Evolutionary conservation across 192 early-diverging fungal species (phyloP), one percentile per base, ranked within the genome.

Genomic region (Phycomyces blakesleeanus): DNA sequence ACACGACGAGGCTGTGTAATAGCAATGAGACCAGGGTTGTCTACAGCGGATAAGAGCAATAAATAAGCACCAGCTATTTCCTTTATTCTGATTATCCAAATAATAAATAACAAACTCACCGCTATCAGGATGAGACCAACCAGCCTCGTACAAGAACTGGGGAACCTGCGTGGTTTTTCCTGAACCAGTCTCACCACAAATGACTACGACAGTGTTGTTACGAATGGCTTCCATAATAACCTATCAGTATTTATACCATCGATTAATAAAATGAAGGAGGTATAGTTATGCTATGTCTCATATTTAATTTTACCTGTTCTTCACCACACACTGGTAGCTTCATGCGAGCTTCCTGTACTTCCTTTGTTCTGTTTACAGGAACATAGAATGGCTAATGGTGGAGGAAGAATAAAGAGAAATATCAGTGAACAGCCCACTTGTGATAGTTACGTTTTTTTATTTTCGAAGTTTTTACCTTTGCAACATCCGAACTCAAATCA

Each of bases 131-230:
- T 97, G 87, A 34, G 94, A 91, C 68, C 95, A 99, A n/a, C 98
- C 98, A 27, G 97, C 92, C 68, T 99, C 98, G 58, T 97, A 94
- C 55, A 98, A 76, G 57, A 99, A 97, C 76, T 98, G 96, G 1
- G 98, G 98, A 0, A 99, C 86, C 74, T 97, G 95, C 0, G 96
- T 97, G 14, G 95, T 97, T 75, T 97, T 96, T 57, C 95, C 94
- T 41, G 91, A 93, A 34, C 97, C 97, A 0, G 97, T 99, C 74
- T 99, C 97, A 65, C 97, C 97, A 73, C 96, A 97, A 50, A 99
- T 85, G 40, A 99, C 89, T 10, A 91, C 81, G 10, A 95, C 89
- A 12, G 89, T 84, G 69, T 98, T 90, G n/a, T 83, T 76, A 24
- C 78, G 64, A 59, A 99, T 95, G 7, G 89, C 82, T 76, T 99